phyloP scores from a whole-genome alignment of 805 yeast species.

The Lipomyces mesembrius region DNA sequence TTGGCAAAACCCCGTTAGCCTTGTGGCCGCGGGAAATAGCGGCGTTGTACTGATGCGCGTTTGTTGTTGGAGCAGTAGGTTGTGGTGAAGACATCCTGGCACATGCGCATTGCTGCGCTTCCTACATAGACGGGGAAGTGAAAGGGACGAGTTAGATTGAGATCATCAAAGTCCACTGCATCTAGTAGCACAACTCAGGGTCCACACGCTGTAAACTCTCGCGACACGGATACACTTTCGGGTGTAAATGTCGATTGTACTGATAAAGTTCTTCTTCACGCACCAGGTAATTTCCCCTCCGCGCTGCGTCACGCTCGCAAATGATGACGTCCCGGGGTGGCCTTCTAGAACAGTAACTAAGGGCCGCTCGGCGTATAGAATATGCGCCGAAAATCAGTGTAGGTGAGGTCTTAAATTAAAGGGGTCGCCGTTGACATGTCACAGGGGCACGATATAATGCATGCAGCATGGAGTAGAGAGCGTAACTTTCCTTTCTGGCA shows the following conservation, averaged over 20 bases:
- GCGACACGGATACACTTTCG: background rate
- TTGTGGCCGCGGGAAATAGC: too few relatives aligned
- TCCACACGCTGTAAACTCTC: background rate
- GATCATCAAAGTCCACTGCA: background rate
- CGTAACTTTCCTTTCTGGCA: background rate
- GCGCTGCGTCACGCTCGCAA: too few relatives aligned
- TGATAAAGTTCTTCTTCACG: background rate
- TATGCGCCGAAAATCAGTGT: background rate
- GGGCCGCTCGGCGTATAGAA: background rate
- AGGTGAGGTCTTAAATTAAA: background rate
- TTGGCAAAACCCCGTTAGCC: too few relatives aligned
- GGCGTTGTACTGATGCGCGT: too few relatives aligned
- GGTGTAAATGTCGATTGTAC: slow-evolving; percentile 1
- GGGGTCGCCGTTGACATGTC: slow-evolving; percentile 1
- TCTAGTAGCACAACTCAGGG: background rate
- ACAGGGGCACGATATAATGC: background rate
- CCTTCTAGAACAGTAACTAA: too few relatives aligned
- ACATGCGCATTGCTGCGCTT: too few relatives aligned
- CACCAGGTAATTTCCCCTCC: too few relatives aligned
- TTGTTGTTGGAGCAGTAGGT: too few relatives aligned
- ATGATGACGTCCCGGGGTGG: too few relatives aligned
- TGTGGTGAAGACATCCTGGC: too few relatives aligned
- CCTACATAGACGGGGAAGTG: background rate
- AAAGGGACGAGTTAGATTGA: background rate
- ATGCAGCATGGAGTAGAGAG: background rate